Evolutionary conservation across 495 filamentous ascomycete genomes (phyloP).

Genomic region (Aspergillus incahuasiensis): DNA sequence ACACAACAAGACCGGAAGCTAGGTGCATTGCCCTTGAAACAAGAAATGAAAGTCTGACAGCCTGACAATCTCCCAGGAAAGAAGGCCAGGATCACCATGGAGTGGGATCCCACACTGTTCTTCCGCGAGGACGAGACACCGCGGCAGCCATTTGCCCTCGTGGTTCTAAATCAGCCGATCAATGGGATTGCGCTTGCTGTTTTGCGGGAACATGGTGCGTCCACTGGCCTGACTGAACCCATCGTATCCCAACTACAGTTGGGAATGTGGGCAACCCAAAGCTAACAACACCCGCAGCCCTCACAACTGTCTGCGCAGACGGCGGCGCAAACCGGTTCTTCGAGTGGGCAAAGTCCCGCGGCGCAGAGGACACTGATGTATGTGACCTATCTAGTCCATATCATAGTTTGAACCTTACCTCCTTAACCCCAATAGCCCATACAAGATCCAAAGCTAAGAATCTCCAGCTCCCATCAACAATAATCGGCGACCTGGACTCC

Average conservation of each 20-base stretch:
- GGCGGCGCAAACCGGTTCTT: conserved; percentile 83
- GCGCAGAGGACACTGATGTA: conserved; percentile 38
- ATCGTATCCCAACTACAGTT: no score
- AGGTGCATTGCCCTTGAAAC: no score
- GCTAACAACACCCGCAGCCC: conserved; percentile 36
- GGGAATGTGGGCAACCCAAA: not conserved
- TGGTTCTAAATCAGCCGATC: conserved; percentile 72
- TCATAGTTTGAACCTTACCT: no score
- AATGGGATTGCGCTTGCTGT: conserved; percentile 42
- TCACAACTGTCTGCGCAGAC: conserved; percentile 71
- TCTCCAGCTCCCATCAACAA: conserved; percentile 53
- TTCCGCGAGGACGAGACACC: conserved; percentile 29
- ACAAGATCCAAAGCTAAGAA: not conserved
- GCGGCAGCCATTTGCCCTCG: conserved; percentile 50
- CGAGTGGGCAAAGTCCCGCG: conserved; percentile 41
- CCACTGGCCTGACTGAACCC: no score
- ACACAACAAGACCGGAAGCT: no score
- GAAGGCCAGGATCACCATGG: conserved; percentile 16
- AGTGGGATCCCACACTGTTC: conserved; percentile 52
- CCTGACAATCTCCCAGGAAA: no score
- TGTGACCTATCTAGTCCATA: conserved; percentile 10
- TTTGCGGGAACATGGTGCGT: conserved; percentile 56
- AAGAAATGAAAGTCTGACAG: no score
- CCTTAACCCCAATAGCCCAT: not conserved
- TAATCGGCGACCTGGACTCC: conserved; percentile 90